A percentile compares a stretch with the other conserved stretches of the same genome.
phyloP scores from a whole-genome alignment of 345 rosid species.

The Punica granatum region DNA sequence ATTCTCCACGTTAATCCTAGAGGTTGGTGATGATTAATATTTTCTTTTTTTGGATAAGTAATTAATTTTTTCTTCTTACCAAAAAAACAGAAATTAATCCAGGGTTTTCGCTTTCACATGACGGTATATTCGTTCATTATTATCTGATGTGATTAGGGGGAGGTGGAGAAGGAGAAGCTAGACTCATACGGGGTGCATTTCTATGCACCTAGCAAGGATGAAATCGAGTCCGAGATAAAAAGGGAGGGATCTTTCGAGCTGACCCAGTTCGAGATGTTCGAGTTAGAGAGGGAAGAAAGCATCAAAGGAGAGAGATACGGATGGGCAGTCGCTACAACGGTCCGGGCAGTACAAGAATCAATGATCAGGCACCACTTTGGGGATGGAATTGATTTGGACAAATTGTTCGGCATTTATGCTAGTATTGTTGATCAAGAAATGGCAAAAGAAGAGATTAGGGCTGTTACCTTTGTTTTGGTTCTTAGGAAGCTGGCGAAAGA shows the following conservation, averaged over 20 bases:
- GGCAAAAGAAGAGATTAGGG: slow-evolving; percentile 48
- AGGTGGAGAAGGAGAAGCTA: slow-evolving; percentile 52
- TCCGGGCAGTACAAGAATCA: slow-evolving; percentile 83
- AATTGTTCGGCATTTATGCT: slow-evolving; percentile 50
- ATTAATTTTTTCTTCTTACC: background rate
- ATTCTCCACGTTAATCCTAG: slow-evolving; percentile 38
- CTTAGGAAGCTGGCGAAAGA: slow-evolving; percentile 29
- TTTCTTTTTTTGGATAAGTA: background rate
- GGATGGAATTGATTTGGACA: slow-evolving; percentile 41
- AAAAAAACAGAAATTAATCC: no score
- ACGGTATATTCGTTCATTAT: background rate
- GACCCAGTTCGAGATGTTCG: slow-evolving; percentile 45
- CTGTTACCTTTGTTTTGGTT: slow-evolving; percentile 51
- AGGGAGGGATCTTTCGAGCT: slow-evolving; percentile 53
- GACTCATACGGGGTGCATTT: slow-evolving; percentile 70
- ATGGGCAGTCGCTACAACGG: slow-evolving; percentile 48
- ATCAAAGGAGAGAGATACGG: slow-evolving; percentile 44
- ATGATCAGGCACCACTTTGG: slow-evolving; percentile 68
- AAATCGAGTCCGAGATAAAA: slow-evolving; percentile 51
- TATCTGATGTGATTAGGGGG: slow-evolving; percentile 33
- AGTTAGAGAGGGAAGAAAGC: slow-evolving; percentile 20
- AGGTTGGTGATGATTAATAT: slow-evolving; percentile 27
- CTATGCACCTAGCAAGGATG: slow-evolving; percentile 62
- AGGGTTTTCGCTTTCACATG: no score
- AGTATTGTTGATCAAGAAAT: slow-evolving; percentile 54